These are phyloP conservation scores for Candolleomyces eurysporus DNA, from an alignment of 768 basidiomycete genomes.

Conservation along the genomic window DNA sequence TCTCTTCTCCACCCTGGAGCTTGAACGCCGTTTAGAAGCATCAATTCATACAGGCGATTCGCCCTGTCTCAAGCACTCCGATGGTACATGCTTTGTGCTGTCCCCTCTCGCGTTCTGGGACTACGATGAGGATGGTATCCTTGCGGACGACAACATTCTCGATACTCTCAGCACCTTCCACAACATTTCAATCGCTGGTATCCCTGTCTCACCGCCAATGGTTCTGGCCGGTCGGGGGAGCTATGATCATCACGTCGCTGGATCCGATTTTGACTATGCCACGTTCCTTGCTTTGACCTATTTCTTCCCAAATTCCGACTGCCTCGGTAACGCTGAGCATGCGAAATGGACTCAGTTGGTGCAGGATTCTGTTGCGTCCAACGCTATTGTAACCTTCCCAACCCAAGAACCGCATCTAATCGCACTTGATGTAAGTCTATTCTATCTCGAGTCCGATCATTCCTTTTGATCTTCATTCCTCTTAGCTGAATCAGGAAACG, in stretches of 20 bases:
- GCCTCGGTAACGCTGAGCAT: constrained; percentile 61
- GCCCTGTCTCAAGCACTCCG: constrained; percentile 52
- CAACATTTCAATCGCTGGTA: constrained; percentile 59
- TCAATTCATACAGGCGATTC: constrained; percentile 34
- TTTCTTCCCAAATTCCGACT: constrained; percentile 76
- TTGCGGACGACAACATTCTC: constrained; percentile 53
- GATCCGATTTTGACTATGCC: constrained; percentile 58
- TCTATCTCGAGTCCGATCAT: background rate
- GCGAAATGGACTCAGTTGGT: constrained; percentile 61
- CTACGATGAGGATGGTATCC: constrained; percentile 53
- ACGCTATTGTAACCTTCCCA: constrained; percentile 28
- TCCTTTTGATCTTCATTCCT: constrained; percentile 8
- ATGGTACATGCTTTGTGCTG: constrained; percentile 63
- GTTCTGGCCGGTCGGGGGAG: constrained; percentile 70
- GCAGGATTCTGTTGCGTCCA: constrained; percentile 30
- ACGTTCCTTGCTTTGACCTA: constrained; percentile 78
- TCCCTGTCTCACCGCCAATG: constrained; percentile 70
- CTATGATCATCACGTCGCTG: constrained; percentile 46
- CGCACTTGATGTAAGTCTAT: constrained; percentile 41
- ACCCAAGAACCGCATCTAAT: constrained; percentile 40
- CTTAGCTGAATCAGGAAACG: constrained; percentile 49
- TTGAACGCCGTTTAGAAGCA: constrained; percentile 56
- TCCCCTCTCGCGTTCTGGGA: constrained; percentile 78
- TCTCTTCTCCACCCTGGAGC: constrained; percentile 58
- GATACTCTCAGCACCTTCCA: constrained; percentile 50